These are phyloP conservation scores for Monosporascus sp. DNA, from an alignment of 2,329 filamentous ascomycete species.

Conservation along the genomic window DNA sequence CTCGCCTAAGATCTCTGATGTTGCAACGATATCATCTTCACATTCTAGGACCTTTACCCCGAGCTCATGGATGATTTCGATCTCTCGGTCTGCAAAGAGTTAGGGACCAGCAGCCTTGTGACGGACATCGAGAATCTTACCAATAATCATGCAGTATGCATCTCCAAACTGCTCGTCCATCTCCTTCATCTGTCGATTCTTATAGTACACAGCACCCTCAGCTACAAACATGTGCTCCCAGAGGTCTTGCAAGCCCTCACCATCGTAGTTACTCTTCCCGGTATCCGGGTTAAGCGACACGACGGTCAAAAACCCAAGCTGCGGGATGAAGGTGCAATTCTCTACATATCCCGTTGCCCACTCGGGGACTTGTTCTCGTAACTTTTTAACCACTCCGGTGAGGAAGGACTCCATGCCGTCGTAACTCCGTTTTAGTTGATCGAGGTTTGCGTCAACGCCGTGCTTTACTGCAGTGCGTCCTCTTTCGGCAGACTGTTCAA, in stretches of 20 bases:
- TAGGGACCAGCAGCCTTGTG: slow-evolving; percentile 4
- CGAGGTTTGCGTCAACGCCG: slow-evolving; percentile 70
- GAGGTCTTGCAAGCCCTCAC: slow-evolving; percentile 48
- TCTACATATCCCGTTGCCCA: slow-evolving; percentile 48
- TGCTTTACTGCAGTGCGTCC: slow-evolving; percentile 67
- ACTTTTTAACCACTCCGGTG: slow-evolving; percentile 58
- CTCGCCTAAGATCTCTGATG: slow-evolving; percentile 80
- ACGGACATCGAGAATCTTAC: slow-evolving; percentile 38
- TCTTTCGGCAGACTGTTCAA: slow-evolving; percentile 67
- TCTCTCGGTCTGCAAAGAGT: slow-evolving; percentile 64
- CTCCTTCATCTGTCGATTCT: slow-evolving; percentile 74
- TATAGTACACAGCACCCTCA: slow-evolving; percentile 73
- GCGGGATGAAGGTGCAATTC: slow-evolving; percentile 86
- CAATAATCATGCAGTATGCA: slow-evolving; percentile 76
- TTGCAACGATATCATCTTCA: slow-evolving; percentile 58
- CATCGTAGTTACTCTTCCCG: slow-evolving; percentile 58
- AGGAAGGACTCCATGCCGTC: slow-evolving; percentile 73
- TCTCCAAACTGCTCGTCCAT: slow-evolving; percentile 82
- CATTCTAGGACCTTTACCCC: slow-evolving; percentile 65
- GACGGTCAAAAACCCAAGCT: slow-evolving; percentile 83
- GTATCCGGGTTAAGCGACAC: slow-evolving; percentile 58
- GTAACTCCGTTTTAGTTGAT: slow-evolving; percentile 72
- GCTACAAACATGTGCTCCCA: slow-evolving; percentile 80
- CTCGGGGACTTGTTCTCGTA: slow-evolving; percentile 59
- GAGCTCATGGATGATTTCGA: slow-evolving; percentile 79